Evolutionary conservation across 371 early-diverging fungal genomes (phyloP).

Genomic region (Mycotypha africana): DNA sequence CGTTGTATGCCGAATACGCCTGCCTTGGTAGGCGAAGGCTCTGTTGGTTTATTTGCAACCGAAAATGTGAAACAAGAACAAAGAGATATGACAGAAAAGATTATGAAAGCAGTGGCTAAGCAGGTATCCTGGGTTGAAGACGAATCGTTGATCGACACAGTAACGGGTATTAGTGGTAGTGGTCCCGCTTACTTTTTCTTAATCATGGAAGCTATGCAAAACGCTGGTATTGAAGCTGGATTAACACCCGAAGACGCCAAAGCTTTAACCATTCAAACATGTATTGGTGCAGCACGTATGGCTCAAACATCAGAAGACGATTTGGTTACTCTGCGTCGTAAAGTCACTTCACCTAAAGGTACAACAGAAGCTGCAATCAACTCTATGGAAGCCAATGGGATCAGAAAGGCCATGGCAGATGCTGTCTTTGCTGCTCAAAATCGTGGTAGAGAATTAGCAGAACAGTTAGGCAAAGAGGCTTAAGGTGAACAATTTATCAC

Average conservation of each 20-base stretch:
- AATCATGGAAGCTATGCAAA: constrained; percentile 85
- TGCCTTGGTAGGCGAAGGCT: constrained; percentile 82
- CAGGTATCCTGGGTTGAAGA: constrained; percentile 73
- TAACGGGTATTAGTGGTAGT: constrained; percentile 84
- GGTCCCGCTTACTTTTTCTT: constrained; percentile 95
- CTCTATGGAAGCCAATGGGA: constrained; percentile 58
- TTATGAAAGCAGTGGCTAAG: constrained; percentile 71
- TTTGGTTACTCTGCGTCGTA: constrained; percentile 71
- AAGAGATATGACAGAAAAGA: constrained; percentile 54
- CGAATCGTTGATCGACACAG: constrained; percentile 77
- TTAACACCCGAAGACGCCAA: constrained; percentile 69
- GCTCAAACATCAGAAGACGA: constrained; percentile 68
- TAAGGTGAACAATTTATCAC: constrained; percentile 2
- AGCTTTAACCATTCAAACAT: constrained; percentile 83
- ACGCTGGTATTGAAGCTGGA: constrained; percentile 77
- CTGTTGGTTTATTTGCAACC: constrained; percentile 77
- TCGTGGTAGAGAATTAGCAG: constrained; percentile 68
- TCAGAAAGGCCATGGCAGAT: constrained; percentile 52
- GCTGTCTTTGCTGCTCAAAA: constrained; percentile 67
- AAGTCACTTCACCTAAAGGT: constrained; percentile 92
- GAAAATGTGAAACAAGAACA: constrained; percentile 51
- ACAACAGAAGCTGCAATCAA: constrained; percentile 91
- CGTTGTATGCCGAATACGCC: constrained; percentile 96
- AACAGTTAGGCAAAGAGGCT: constrained; percentile 52
- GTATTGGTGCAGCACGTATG: constrained; percentile 89